phyloP scores from a whole-genome alignment of 2,329 filamentous ascomycete species.

The Daldinia sp. region DNA sequence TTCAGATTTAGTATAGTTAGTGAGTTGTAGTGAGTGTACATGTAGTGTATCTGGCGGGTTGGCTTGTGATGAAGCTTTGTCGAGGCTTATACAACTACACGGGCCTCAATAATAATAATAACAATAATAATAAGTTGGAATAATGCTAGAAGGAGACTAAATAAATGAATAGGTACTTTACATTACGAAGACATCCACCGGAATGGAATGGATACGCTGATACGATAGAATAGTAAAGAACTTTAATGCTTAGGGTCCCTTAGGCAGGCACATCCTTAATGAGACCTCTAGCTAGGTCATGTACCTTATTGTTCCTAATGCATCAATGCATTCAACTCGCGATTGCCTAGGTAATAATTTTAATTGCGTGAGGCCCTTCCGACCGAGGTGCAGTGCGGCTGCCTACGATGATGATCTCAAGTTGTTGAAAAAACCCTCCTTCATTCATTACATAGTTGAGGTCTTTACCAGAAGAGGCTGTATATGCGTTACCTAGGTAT shows the following conservation, averaged over 20 bases:
- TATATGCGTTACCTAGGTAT: neutral
- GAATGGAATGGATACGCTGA: neutral
- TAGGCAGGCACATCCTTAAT: neutral
- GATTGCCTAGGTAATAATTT: too few relatives aligned
- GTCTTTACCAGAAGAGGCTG: neutral
- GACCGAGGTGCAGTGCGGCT: too few relatives aligned
- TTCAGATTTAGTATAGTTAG: neutral
- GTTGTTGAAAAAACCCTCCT: too few relatives aligned
- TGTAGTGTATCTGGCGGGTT: neutral
- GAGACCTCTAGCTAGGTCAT: neutral
- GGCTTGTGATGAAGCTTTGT: neutral
- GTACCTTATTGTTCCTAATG: neutral
- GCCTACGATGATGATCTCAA: too few relatives aligned
- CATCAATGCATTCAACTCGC: too few relatives aligned
- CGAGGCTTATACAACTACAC: neutral
- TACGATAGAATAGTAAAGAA: slow-evolving; percentile 9
- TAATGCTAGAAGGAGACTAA: slow-evolving; percentile 3
- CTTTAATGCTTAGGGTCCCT: neutral
- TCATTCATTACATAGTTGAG: too few relatives aligned
- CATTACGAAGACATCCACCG: slow-evolving; percentile 5
- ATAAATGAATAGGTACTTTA: neutral
- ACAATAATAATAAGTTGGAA: neutral
- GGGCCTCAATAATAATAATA: neutral
- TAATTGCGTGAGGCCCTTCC: too few relatives aligned
- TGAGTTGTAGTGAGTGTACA: neutral